phyloP scores from a whole-genome alignment of 2,329 filamentous ascomycete genomes.

The Kalmusia sp. region DNA sequence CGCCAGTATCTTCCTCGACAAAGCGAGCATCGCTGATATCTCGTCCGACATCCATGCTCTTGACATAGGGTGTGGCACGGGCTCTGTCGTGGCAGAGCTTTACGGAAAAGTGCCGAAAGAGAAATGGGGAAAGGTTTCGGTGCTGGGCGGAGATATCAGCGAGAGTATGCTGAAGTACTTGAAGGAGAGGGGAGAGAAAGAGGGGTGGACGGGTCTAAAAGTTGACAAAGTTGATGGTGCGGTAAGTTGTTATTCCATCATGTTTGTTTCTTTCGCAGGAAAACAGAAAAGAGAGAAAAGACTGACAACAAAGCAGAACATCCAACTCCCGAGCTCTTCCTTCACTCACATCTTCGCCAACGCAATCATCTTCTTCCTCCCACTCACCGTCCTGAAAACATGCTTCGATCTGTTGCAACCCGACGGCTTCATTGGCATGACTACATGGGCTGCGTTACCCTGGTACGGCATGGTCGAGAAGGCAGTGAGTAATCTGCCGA shows the following conservation, averaged over 20 bases:
- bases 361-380: conserved; percentile 31
- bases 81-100: conserved; percentile 26
- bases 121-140: conserved; percentile 21
- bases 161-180: conserved; percentile 28
- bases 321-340: conserved; percentile 14
- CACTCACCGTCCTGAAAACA: conserved; percentile 7
- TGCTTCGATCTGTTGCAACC: conserved; percentile 14
- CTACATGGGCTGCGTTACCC: conserved; percentile 24
- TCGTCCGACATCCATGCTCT: conserved; percentile 18
- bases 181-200: conserved; percentile 14
- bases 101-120: conserved; percentile 21
- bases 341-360: conserved; percentile 33
- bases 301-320: conserved; percentile 9
- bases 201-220: conserved; percentile 27
- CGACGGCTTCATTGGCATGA: conserved; percentile 29
- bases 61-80: conserved; percentile 36
- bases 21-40: conserved; percentile 4
- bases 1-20: conserved; percentile 21
- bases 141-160: conserved; percentile 33
- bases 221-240: conserved; percentile 25
- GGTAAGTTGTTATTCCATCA: too few species aligned
- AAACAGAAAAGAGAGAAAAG: too few species aligned
- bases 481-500: conserved; percentile 13
- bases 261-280: not conserved
- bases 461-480: conserved; percentile 19